Percentiles rank a stretch among this genome's conserved stretches.
Evolutionary conservation across 306 rosid genomes (phyloP).

Genomic region (Fragaria vesca): DNA sequence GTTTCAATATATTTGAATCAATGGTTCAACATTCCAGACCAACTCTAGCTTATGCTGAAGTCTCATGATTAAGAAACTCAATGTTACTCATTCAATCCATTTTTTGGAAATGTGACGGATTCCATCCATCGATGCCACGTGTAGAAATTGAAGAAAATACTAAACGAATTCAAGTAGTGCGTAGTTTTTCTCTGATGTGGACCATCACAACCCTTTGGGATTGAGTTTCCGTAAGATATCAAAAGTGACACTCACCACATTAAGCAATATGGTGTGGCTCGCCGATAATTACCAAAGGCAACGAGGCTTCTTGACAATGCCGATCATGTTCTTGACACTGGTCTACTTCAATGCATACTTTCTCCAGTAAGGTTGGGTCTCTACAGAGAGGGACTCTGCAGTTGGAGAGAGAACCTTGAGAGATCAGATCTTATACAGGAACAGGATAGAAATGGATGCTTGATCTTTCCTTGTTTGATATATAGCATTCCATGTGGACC

Average conservation of each 20-base stretch:
- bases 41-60: slow-evolving; percentile 63
- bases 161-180: slow-evolving; percentile 75
- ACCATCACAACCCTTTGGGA: slow-evolving; percentile 78
- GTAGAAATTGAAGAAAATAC: slow-evolving; percentile 74
- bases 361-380: slow-evolving; percentile 58
- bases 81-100: slow-evolving; percentile 52
- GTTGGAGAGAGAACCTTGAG: slow-evolving; percentile 54
- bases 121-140: slow-evolving; percentile 60
- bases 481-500: slow-evolving; percentile 25
- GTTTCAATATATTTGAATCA: slow-evolving; percentile 32
- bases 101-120: slow-evolving; percentile 57
- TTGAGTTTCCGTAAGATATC: slow-evolving; percentile 67
- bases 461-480: slow-evolving; percentile 64
- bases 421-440: slow-evolving; percentile 53
- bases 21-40: slow-evolving; percentile 64
- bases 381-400: slow-evolving; percentile 64
- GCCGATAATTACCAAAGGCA: slow-evolving; percentile 55
- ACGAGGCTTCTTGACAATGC: slow-evolving; percentile 57
- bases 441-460: slow-evolving; percentile 64
- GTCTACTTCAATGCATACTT: slow-evolving; percentile 57
- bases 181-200: slow-evolving; percentile 67
- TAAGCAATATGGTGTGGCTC: slow-evolving; percentile 44
- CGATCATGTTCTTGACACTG: slow-evolving; percentile 58
- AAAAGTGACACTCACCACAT: slow-evolving; percentile 49
- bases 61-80: slow-evolving; percentile 19